phyloP scores from a whole-genome alignment of 176 grass and related monocot species.

The Musa acuminata region DNA sequence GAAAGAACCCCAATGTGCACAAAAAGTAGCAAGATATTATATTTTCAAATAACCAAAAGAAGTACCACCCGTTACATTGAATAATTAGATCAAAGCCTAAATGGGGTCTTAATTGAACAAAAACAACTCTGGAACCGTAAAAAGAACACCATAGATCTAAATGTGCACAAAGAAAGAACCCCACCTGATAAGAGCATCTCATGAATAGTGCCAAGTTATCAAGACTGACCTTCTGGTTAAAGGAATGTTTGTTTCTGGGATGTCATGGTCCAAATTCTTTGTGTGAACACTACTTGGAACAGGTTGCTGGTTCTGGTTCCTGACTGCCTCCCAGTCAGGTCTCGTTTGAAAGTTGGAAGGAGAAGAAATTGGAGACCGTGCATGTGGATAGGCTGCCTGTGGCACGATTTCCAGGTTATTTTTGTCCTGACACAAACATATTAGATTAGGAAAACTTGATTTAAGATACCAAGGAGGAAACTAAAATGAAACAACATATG shows the following conservation, averaged over 20 bases:
- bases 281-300: slow-evolving; percentile 31
- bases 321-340: slow-evolving; percentile 40
- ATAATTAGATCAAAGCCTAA: too few species aligned
- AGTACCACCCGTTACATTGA: too few species aligned
- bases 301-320: slow-evolving; percentile 42
- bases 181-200: neutral
- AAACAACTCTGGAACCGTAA: too few species aligned
- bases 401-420: slow-evolving; percentile 60
- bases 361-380: slow-evolving; percentile 74
- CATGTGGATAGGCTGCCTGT: slow-evolving; percentile 47
- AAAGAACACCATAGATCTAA: too few species aligned
- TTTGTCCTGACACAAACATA: slow-evolving; percentile 39
- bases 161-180: too few species aligned
- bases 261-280: slow-evolving; percentile 43
- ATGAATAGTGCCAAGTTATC: neutral
- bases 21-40: too few species aligned
- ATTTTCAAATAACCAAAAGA: too few species aligned
- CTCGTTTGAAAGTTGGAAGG: slow-evolving; percentile 42
- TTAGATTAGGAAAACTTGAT: neutral
- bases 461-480: neutral
- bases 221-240: slow-evolving; percentile 42
- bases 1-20: too few species aligned
- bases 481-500: slow-evolving; percentile 18
- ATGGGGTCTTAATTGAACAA: too few species aligned
- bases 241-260: slow-evolving; percentile 32